phyloP scores from a whole-genome alignment of 108 stramenopile species.

The Pseudonitzschia multiseries region DNA sequence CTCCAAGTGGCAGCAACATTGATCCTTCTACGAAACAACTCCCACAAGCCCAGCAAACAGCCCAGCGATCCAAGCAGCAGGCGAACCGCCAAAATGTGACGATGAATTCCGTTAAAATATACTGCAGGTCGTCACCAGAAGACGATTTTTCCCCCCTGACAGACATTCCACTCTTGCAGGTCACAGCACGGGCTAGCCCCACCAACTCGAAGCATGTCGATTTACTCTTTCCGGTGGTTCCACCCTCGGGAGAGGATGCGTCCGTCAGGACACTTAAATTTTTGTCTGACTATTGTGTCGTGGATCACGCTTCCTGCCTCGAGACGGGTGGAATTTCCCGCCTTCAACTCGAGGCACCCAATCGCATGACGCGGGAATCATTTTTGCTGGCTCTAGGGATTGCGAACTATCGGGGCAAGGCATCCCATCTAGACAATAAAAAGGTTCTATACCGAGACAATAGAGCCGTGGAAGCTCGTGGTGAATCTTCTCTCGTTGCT shows the following conservation, averaged over 20 bases:
- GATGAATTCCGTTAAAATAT: constrained; percentile 5
- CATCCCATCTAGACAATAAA: constrained; percentile 37
- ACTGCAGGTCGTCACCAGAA: background rate
- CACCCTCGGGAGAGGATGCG: background rate
- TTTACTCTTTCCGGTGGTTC: constrained; percentile 14
- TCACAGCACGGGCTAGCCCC: constrained; percentile 10
- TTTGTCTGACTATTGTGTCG: constrained; percentile 10
- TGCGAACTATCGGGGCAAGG: constrained; percentile 55
- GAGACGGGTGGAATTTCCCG: constrained; percentile 24
- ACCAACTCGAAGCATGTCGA: constrained; percentile 28
- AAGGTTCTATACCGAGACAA: constrained; percentile 43
- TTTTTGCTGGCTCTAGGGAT: constrained; percentile 69
- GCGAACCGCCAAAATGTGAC: background rate
- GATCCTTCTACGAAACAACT: background rate
- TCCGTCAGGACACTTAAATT: background rate
- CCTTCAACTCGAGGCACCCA: constrained; percentile 53
- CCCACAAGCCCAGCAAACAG: background rate
- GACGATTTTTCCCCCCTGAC: background rate
- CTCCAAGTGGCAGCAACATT: background rate
- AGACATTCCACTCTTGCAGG: constrained; percentile 28
- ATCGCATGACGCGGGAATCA: constrained; percentile 67
- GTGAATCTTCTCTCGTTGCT: background rate
- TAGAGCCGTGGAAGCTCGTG: background rate
- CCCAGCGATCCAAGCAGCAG: background rate
- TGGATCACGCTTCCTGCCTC: constrained; percentile 4